Percentiles rank a stretch among this genome's conserved stretches.
These are phyloP conservation scores for Eutrema japonicum DNA, from an alignment of 345 rosid species.

Conservation along the genomic window DNA sequence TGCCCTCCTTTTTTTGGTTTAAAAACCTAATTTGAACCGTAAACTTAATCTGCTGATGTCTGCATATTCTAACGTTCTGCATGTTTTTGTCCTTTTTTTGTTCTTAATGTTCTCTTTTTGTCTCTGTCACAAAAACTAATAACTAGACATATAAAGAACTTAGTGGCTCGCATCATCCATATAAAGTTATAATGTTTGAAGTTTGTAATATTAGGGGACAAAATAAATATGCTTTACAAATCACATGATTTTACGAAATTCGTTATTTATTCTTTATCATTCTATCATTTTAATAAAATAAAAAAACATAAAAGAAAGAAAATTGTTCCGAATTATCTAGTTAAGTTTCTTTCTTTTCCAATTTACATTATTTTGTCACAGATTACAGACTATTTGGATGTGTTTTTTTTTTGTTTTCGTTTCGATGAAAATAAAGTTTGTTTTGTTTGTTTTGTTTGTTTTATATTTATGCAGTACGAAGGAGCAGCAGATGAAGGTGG, in stretches of 20 bases:
- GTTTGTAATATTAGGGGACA: not conserved
- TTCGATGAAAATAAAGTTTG: not conserved
- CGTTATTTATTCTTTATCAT: not conserved
- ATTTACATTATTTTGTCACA: not conserved
- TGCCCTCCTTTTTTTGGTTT: not conserved
- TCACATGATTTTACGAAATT: not conserved
- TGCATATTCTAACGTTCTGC: not conserved
- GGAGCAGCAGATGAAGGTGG: conserved; percentile 48
- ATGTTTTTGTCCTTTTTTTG: not conserved
- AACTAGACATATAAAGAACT: not conserved
- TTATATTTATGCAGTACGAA: conserved; percentile 41
- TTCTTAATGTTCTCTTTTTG: not conserved
- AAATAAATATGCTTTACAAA: not conserved
- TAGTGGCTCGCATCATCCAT: not conserved
- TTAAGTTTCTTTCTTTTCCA: not conserved
- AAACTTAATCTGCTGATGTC: not conserved
- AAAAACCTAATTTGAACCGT: not conserved
- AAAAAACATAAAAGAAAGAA: too few species aligned
- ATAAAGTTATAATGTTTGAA: not conserved
- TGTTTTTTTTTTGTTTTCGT: too few species aligned
- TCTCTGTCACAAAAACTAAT: not conserved
- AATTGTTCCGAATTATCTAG: not conserved
- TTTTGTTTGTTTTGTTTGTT: not conserved
- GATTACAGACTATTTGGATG: not conserved
- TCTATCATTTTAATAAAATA: not conserved